phyloP scores from a whole-genome alignment of 768 basidiomycete species.

The Mycena kentingensis region DNA sequence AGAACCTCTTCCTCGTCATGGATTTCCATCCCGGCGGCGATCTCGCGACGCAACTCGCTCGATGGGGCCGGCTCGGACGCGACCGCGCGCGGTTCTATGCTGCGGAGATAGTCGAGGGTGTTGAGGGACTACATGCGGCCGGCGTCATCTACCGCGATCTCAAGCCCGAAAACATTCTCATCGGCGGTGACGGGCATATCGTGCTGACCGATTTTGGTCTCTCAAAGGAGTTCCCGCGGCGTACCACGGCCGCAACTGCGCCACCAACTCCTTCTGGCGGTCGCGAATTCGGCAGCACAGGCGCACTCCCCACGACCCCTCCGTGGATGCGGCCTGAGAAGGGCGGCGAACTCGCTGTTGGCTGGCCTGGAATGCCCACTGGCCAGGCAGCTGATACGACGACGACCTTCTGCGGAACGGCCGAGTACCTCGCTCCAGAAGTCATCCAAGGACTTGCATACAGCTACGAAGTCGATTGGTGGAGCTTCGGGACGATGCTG shows the following conservation, averaged over 20 bases:
- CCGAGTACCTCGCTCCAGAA: conserved; percentile 95
- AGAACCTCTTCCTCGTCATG: conserved; percentile 97
- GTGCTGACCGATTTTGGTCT: conserved; percentile 97
- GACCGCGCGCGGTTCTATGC: conserved; percentile 97
- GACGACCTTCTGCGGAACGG: conserved; percentile 92
- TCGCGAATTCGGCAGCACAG: conserved; percentile 41
- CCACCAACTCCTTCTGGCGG: conserved; percentile 60
- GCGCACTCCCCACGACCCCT: conserved; percentile 50
- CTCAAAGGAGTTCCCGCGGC: conserved; percentile 85
- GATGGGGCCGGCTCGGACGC: conserved; percentile 91
- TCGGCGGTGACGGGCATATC: conserved; percentile 92
- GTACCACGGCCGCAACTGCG: conserved; percentile 44
- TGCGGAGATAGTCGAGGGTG: conserved; percentile 95
- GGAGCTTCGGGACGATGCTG: conserved; percentile 97
- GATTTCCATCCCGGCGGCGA: conserved; percentile 97
- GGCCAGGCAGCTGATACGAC: conserved; percentile 62
- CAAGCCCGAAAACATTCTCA: conserved; percentile 96
- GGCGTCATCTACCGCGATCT: conserved; percentile 98
- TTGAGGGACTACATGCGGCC: conserved; percentile 89
- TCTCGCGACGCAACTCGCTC: conserved; percentile 93
- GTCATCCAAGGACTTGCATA: conserved; percentile 91
- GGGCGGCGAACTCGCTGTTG: conserved; percentile 50
- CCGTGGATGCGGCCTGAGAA: conserved; percentile 78
- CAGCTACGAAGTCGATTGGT: conserved; percentile 96
- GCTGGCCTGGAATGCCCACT: conserved; percentile 58